Base-by-base conservation (phyloP, 495 filamentous ascomycete species). In the Aeminium ludgeri region DNA sequence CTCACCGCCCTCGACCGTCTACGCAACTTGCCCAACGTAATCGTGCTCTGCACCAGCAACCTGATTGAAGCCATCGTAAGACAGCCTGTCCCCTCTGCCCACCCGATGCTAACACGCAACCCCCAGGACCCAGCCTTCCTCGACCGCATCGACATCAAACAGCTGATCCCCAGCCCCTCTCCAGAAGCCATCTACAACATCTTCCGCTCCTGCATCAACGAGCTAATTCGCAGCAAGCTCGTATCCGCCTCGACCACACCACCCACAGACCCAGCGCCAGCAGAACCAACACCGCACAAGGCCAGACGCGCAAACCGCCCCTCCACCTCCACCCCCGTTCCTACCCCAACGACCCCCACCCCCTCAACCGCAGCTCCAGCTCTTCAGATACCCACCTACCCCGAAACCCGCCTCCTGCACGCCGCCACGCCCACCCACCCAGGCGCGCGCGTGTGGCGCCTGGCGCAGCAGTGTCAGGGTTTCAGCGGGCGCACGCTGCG, bases 341-440 rank as follows among this genome's bases (percentile, higher is more conserved):
- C 91, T 65, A 63, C 65, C 5, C 66, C 70, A 42, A 61, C 86
- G 30, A 82, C 78, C 35, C 52, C 51, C 10, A 41, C 47, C 2
- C 41, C 33, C 38, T 41, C 48, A 7, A n/a, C n/a, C n/a, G n/a
- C n/a, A n/a, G n/a, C n/a, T n/a, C n/a, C n/a, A n/a, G n/a, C n/a
- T n/a, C n/a, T n/a, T n/a, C n/a, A n/a, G n/a, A n/a, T n/a, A n/a
- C n/a, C n/a, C n/a, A n/a, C n/a, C n/a, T n/a, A n/a, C n/a, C n/a
- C n/a, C n/a, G 70, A 86, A 5, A 87, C 85, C 6, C 81, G 82
- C 0, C 80, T 92, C 1, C 57, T 86, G n/a, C 79, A 89, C 46
- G 86, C 78, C 0, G 87, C 82, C 27, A 57, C 91, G 35, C 82
- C 84, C 10, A 77, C 79, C 29, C 82, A 84, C 0, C 29, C 48